Evolutionary conservation across 495 filamentous ascomycete species (phyloP).

Genomic region (Parachaetomium inaequale): DNA sequence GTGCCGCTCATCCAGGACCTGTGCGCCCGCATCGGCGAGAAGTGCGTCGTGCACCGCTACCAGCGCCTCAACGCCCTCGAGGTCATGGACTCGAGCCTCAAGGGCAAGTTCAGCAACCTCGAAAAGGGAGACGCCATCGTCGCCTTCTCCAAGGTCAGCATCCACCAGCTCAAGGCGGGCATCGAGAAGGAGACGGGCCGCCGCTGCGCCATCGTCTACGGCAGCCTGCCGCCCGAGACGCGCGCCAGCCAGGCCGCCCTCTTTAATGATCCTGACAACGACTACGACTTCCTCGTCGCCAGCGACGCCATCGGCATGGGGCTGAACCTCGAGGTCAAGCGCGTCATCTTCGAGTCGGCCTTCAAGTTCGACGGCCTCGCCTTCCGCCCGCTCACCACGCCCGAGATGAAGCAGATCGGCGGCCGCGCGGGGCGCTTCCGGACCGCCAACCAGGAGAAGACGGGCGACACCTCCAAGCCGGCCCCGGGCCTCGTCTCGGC

Average conservation of each 20-base stretch:
- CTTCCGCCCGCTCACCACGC: slow-evolving; percentile 54
- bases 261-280: slow-evolving; percentile 92
- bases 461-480: neutral
- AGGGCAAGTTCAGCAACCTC: slow-evolving; percentile 60
- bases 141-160: slow-evolving; percentile 72
- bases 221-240: slow-evolving; percentile 86
- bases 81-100: slow-evolving; percentile 58
- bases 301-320: slow-evolving; percentile 99
- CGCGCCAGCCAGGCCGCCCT: slow-evolving; percentile 83
- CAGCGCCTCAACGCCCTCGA: slow-evolving; percentile 74
- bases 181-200: slow-evolving; percentile 74
- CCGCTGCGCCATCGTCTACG: slow-evolving; percentile 90
- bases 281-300: slow-evolving; percentile 90
- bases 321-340: slow-evolving; percentile 87
- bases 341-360: slow-evolving; percentile 79
- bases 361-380: slow-evolving; percentile 59
- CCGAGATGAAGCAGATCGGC: slow-evolving; percentile 90
- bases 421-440: slow-evolving; percentile 89
- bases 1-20: slow-evolving; percentile 77
- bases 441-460: slow-evolving; percentile 55
- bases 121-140: slow-evolving; percentile 89
- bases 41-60: slow-evolving; percentile 75
- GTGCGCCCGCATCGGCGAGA: slow-evolving; percentile 77
- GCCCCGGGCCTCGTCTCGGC: slow-evolving; percentile 74
- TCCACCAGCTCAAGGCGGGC: slow-evolving; percentile 73